Evolutionary conservation across 1,139 yeast genomes (phyloP).

Genomic region (Hyphopichia khmerensis): DNA sequence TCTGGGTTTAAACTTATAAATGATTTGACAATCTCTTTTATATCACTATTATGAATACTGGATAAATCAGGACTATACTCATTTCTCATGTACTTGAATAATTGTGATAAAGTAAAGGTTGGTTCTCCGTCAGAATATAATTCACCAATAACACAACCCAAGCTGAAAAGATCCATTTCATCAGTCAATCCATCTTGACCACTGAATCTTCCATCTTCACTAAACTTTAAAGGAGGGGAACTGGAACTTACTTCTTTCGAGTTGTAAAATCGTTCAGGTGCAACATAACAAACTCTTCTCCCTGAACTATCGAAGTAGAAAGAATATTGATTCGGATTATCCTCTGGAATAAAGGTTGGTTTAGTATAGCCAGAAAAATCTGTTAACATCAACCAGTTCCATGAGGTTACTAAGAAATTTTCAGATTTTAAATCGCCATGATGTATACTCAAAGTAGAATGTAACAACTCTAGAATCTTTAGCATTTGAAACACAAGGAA

Average conservation of each 20-base stretch:
- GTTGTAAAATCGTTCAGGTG: slow-evolving; percentile 83
- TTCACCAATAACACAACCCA: slow-evolving; percentile 93
- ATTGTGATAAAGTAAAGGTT: slow-evolving; percentile 79
- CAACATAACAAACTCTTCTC: slow-evolving; percentile 83
- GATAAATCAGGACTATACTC: slow-evolving; percentile 65
- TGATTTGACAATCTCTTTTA: slow-evolving; percentile 54
- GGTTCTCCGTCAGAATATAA: slow-evolving; percentile 84
- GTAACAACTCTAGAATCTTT: slow-evolving; percentile 60
- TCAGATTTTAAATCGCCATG: slow-evolving; percentile 96
- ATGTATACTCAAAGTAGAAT: slow-evolving; percentile 50
- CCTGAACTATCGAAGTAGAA: slow-evolving; percentile 90
- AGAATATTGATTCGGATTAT: slow-evolving; percentile 91
- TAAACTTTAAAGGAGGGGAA: slow-evolving; percentile 11
- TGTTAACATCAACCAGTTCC: slow-evolving; percentile 82
- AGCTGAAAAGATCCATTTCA: slow-evolving; percentile 84
- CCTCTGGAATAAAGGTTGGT: slow-evolving; percentile 86
- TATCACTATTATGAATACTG: slow-evolving; percentile 48
- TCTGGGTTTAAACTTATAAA: slow-evolving; percentile 67
- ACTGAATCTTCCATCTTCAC: slow-evolving; percentile 27
- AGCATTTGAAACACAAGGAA: slow-evolving; percentile 85
- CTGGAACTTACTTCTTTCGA: slow-evolving; percentile 17
- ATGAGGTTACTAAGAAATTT: slow-evolving; percentile 80
- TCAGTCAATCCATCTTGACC: slow-evolving; percentile 44
- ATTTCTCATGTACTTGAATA: slow-evolving; percentile 75
- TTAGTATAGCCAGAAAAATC: slow-evolving; percentile 80